Conservation (phyloP, 2,329 filamentous ascomycete species). For the Alternaria triticina region DNA sequence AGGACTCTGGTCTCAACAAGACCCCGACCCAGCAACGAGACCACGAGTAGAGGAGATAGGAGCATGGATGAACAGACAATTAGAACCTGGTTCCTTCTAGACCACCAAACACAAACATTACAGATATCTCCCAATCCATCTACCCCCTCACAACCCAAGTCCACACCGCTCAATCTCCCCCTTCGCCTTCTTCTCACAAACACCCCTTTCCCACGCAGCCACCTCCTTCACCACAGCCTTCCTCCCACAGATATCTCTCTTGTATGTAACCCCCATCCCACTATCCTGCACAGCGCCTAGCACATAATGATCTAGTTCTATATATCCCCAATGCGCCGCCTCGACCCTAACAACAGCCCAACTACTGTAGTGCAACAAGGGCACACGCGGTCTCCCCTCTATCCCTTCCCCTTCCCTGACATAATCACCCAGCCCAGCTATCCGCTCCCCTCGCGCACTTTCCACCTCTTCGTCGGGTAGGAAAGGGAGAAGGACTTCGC, state of each 20-base stretch:
- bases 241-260: background rate
- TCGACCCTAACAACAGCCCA: background rate
- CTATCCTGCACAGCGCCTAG: background rate
- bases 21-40: conserved; percentile 9
- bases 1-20: conserved; percentile 35
- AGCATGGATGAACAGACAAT: conserved; percentile 35
- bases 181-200: background rate
- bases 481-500: conserved; percentile 13
- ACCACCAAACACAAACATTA: background rate
- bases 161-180: background rate
- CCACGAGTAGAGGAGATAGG: conserved; percentile 27
- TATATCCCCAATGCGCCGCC: background rate
- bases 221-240: background rate
- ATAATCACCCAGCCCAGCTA: background rate
- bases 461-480: conserved; percentile 12
- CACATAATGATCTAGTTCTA: background rate
- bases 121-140: background rate
- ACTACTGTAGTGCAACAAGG: background rate
- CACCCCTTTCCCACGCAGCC: background rate
- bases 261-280: background rate
- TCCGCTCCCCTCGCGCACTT: background rate
- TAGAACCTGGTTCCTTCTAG: conserved; percentile 13
- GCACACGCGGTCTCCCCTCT: background rate
- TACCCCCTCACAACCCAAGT: background rate
- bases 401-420: background rate